Evolutionary conservation across 805 yeast genomes (phyloP).

Genomic region (Peterozyma xylosa): DNA sequence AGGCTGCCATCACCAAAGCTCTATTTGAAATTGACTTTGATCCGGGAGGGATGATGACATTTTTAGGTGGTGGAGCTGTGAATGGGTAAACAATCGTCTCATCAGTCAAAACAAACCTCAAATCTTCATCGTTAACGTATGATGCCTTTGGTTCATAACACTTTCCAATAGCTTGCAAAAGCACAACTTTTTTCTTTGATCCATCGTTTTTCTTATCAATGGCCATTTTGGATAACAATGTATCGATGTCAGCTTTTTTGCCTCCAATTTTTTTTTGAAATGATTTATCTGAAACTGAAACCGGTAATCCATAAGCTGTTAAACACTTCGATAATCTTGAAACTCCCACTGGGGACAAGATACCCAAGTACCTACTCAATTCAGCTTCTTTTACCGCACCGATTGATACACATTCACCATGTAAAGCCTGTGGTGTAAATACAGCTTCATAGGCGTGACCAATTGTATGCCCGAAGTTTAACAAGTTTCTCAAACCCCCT

Average conservation of each 20-base stretch:
- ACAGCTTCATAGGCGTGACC: constrained; percentile 99
- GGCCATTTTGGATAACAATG: constrained; percentile 76
- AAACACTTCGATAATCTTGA: constrained; percentile 81
- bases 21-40: constrained; percentile 96
- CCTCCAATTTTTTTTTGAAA: constrained; percentile 63
- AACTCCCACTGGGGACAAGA: constrained; percentile 87
- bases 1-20: constrained; percentile 87
- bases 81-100: constrained; percentile 66
- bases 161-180: constrained; percentile 78
- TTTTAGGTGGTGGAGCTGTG: constrained; percentile 25
- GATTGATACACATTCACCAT: constrained; percentile 98
- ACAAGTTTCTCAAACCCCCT: constrained; percentile 83
- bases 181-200: constrained; percentile 75
- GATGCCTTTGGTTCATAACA: constrained; percentile 88
- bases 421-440: constrained; percentile 90
- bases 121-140: constrained; percentile 70
- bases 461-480: constrained; percentile 94
- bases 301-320: constrained; percentile 81
- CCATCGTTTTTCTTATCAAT: constrained; percentile 97
- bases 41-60: constrained; percentile 80
- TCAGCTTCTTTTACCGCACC: constrained; percentile 96
- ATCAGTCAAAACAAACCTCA: constrained; percentile 76
- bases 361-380: constrained; percentile 83
- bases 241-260: constrained; percentile 71
- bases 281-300: constrained; percentile 63